Percentiles rank a stretch among this genome's conserved stretches.
These are phyloP conservation scores for Termitomyces sp. DNA, from an alignment of 768 basidiomycete species.

Conservation along the genomic window DNA sequence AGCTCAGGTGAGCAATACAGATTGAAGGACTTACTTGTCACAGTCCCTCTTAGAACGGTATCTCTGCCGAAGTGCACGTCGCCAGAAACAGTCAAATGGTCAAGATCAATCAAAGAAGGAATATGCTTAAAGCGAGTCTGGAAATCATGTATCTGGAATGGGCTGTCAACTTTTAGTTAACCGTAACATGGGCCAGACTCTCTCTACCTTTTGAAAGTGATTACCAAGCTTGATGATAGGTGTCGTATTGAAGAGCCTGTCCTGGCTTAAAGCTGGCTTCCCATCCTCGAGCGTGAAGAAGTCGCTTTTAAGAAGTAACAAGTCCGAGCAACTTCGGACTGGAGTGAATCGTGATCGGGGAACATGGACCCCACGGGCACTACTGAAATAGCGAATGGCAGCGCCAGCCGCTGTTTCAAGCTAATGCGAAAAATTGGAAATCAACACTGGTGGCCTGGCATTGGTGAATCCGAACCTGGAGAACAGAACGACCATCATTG, in stretches of 20 bases:
- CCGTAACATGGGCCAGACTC: no score
- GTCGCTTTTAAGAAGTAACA: conserved; percentile 74
- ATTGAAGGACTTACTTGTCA: conserved; percentile 45
- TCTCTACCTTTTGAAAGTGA: conserved; percentile 81
- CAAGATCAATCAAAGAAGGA: conserved; percentile 72
- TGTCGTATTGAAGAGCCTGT: conserved; percentile 60
- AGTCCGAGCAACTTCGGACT: conserved; percentile 67
- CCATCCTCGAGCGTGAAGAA: conserved; percentile 77
- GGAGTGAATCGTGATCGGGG: conserved; percentile 80
- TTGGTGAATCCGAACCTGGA: conserved; percentile 40
- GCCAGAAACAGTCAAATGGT: conserved; percentile 79
- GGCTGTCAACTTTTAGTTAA: conserved; percentile 8
- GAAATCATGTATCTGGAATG: conserved; percentile 58
- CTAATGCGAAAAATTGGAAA: conserved; percentile 18
- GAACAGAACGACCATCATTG: conserved; percentile 66
- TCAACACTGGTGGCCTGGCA: not conserved
- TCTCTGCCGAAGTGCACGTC: conserved; percentile 74
- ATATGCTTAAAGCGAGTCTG: conserved; percentile 81
- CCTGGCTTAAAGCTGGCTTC: conserved; percentile 62
- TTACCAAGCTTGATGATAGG: conserved; percentile 85
- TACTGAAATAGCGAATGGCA: conserved; percentile 78
- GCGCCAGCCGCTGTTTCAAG: conserved; percentile 81
- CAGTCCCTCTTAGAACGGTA: conserved; percentile 71
- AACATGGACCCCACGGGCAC: conserved; percentile 78
- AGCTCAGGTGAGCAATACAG: not conserved